phyloP scores from a whole-genome alignment of 2,329 filamentous ascomycete species.

The Pseudocercospora musae region DNA sequence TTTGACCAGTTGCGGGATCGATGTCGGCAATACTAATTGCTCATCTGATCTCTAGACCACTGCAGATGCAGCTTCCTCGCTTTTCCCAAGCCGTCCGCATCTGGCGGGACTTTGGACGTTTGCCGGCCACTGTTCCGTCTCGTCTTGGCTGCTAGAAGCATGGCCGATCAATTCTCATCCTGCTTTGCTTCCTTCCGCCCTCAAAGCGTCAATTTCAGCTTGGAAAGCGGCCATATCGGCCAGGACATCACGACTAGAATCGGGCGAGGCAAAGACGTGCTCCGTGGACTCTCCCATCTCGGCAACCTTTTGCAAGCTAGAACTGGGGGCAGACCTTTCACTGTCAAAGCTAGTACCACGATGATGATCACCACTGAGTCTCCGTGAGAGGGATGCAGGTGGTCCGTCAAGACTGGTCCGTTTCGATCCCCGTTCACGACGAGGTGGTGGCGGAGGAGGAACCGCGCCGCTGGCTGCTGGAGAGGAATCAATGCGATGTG shows the following conservation, averaged over 20 bases:
- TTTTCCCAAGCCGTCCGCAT: too few relatives aligned
- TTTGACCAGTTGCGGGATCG: background rate
- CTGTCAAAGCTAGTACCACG: constrained; percentile 27
- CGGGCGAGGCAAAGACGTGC: constrained; percentile 8
- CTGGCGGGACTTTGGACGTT: too few relatives aligned
- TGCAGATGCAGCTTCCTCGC: background rate
- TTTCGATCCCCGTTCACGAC: constrained; percentile 25
- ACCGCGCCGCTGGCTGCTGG: constrained; percentile 7
- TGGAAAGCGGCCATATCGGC: constrained; percentile 34
- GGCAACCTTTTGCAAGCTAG: constrained; percentile 22
- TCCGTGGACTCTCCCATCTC: constrained; percentile 14
- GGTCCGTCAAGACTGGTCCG: constrained; percentile 26
- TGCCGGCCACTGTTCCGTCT: background rate
- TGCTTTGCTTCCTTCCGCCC: constrained; percentile 8
- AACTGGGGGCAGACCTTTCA: constrained; percentile 21
- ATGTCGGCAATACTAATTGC: background rate
- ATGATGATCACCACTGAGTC: constrained; percentile 17
- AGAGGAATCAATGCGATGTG: constrained; percentile 6
- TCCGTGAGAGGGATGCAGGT: constrained; percentile 10
- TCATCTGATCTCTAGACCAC: background rate
- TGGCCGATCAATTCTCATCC: constrained; percentile 1
- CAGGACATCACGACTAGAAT: constrained; percentile 25
- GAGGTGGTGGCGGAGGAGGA: constrained; percentile 32
- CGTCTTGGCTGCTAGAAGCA: too few relatives aligned
- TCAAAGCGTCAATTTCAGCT: constrained; percentile 33